These are phyloP conservation scores for Mycena rosella DNA, from an alignment of 768 basidiomycete species.

Conservation along the genomic window DNA sequence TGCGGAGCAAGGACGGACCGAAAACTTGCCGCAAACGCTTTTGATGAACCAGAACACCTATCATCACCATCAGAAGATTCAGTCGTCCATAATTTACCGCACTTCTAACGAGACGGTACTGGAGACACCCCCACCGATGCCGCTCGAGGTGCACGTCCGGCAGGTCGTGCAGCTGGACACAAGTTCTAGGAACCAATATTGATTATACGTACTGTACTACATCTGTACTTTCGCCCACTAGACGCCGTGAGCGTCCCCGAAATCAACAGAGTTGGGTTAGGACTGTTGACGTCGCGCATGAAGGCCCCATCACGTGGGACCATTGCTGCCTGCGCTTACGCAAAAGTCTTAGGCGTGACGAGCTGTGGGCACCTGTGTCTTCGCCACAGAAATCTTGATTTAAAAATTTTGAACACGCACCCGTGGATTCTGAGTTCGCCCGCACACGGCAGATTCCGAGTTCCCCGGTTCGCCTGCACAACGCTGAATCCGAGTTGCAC, in stretches of 20 bases:
- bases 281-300: constrained; percentile 4
- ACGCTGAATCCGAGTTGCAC: too few relatives aligned
- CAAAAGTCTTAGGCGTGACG: constrained; percentile 13
- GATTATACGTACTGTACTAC: constrained; percentile 13
- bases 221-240: constrained; percentile 13
- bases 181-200: constrained; percentile 13
- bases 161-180: constrained; percentile 9
- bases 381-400: too few relatives aligned
- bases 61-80: constrained; percentile 12
- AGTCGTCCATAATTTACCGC: constrained; percentile 11
- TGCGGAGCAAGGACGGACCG: constrained; percentile 7
- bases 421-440: too few relatives aligned
- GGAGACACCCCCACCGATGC: neutral
- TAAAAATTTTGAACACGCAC: too few relatives aligned
- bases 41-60: constrained; percentile 17
- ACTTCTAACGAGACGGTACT: constrained; percentile 6
- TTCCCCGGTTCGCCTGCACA: too few relatives aligned
- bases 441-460: too few relatives aligned
- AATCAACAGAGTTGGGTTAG: constrained; percentile 6
- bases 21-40: constrained; percentile 8
- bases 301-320: constrained; percentile 11
- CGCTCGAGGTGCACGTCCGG: constrained; percentile 15
- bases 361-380: too few relatives aligned
- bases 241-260: constrained; percentile 16
- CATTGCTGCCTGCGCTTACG: constrained; percentile 10